phyloP scores from a whole-genome alignment of 495 filamentous ascomycete species.

The Tuber umbilicatum region DNA sequence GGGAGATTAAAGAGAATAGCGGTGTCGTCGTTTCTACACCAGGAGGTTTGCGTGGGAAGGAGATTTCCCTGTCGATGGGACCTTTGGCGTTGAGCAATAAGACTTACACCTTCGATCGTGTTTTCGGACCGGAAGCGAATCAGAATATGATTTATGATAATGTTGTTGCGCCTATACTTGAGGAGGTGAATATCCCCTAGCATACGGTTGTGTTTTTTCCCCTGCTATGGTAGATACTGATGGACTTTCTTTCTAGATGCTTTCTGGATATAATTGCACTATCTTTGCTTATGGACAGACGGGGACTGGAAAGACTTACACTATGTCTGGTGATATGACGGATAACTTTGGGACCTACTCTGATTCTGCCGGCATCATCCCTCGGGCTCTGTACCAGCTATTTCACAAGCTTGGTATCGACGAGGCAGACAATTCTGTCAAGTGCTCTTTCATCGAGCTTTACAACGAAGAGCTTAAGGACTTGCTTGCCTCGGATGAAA shows the following conservation, averaged over 20 bases:
- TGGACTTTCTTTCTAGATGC: slow-evolving; percentile 56
- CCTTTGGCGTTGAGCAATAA: slow-evolving; percentile 82
- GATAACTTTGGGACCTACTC: slow-evolving; percentile 76
- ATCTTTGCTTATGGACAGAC: slow-evolving; percentile 99
- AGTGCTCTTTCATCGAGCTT: slow-evolving; percentile 96
- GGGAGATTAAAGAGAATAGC: slow-evolving; percentile 87
- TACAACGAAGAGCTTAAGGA: slow-evolving; percentile 97
- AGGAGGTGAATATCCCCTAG: slow-evolving; percentile 60
- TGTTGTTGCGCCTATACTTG: slow-evolving; percentile 81
- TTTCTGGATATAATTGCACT: slow-evolving; percentile 94
- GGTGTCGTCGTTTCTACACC: slow-evolving; percentile 83
- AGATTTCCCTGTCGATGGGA: slow-evolving; percentile 83
- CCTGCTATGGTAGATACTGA: neutral
- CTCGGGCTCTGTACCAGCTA: slow-evolving; percentile 74
- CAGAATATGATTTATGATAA: slow-evolving; percentile 89
- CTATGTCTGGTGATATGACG: slow-evolving; percentile 96
- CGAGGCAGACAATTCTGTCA: slow-evolving; percentile 79
- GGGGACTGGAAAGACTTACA: slow-evolving; percentile 97
- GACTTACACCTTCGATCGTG: slow-evolving; percentile 91
- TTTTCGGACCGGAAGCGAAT: slow-evolving; percentile 92
- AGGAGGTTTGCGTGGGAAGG: slow-evolving; percentile 67
- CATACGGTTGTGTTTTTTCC: neutral
- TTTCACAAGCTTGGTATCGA: slow-evolving; percentile 67
- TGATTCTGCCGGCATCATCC: slow-evolving; percentile 89
- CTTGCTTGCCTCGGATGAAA: slow-evolving; percentile 72